A percentile compares a stretch with the other conserved stretches of the same genome.
These are phyloP conservation scores for Dipodascus albidus DNA, from an alignment of 805 yeast genomes.

Conservation along the genomic window DNA sequence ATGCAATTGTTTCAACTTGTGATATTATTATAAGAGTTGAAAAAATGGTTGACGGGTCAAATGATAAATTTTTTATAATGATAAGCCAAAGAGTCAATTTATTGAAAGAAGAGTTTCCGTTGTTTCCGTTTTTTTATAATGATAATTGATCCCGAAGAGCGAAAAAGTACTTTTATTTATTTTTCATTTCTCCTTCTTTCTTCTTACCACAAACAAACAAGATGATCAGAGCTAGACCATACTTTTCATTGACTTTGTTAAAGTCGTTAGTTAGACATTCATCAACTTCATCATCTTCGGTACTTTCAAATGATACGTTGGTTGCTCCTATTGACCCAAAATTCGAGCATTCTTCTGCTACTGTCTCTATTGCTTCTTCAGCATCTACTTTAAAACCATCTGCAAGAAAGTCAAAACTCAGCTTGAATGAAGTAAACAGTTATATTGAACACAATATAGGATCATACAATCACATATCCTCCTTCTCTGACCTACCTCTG, in stretches of 20 bases:
- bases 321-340: no score
- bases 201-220: not conserved
- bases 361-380: not conserved
- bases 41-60: no score
- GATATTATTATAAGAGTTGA: not conserved
- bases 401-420: not conserved
- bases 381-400: not conserved
- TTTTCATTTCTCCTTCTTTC: not conserved
- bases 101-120: not conserved
- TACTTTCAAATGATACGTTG: not conserved
- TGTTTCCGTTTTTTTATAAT: no score
- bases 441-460: constrained; percentile 12
- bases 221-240: not conserved
- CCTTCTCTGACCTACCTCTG: constrained; percentile 38
- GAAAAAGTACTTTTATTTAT: not conserved
- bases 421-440: not conserved
- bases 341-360: not conserved
- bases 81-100: no score
- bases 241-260: no score
- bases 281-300: not conserved
- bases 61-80: not conserved
- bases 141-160: not conserved
- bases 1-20: not conserved
- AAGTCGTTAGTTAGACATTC: no score
- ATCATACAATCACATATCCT: constrained; percentile 38